Evolutionary conservation across 2,329 filamentous ascomycete genomes (phyloP).

Genomic region (Kalaharituber pfeilii): DNA sequence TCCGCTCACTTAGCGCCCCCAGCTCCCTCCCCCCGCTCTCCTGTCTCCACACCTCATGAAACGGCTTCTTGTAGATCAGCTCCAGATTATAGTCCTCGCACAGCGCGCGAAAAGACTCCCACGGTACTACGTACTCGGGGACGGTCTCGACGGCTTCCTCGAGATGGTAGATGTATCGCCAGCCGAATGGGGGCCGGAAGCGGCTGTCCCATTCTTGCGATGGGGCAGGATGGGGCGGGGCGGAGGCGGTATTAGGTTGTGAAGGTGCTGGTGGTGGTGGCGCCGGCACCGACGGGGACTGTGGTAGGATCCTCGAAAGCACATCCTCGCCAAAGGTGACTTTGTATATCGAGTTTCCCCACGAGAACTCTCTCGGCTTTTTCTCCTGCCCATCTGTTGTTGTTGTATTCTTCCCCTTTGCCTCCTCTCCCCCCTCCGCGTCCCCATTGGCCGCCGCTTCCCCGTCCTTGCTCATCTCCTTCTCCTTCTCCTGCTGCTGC

Average conservation of each 20-base stretch:
- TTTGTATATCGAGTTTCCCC: slow-evolving; percentile 85
- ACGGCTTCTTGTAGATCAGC: slow-evolving; percentile 80
- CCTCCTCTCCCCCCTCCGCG: slow-evolving; percentile 17
- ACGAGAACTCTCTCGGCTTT: slow-evolving; percentile 43
- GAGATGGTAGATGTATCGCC: slow-evolving; percentile 95
- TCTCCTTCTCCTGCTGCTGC: slow-evolving; percentile 31
- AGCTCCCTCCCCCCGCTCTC: slow-evolving; percentile 75
- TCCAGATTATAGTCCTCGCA: slow-evolving; percentile 96
- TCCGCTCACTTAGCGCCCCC: slow-evolving; percentile 77
- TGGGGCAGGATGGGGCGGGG: not conserved
- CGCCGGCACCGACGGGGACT: not conserved
- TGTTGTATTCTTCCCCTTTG: slow-evolving; percentile 22
- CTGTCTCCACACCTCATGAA: slow-evolving; percentile 76
- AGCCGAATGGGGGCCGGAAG: slow-evolving; percentile 87
- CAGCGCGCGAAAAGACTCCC: slow-evolving; percentile 89
- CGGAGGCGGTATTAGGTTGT: not conserved
- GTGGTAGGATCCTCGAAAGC: not conserved
- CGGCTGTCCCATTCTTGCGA: slow-evolving; percentile 63
- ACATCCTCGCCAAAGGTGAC: slow-evolving; percentile 56
- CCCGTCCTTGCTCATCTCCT: slow-evolving; percentile 26
- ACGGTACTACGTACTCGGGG: slow-evolving; percentile 93
- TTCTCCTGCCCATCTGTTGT: slow-evolving; percentile 45
- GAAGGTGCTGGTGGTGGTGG: not conserved
- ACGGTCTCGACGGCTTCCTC: slow-evolving; percentile 92
- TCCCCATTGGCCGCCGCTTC: slow-evolving; percentile 21